Percentiles rank a stretch among this genome's conserved stretches.
These are phyloP conservation scores for Voacanga thouarsii DNA, from an alignment of 257 asterid genomes.

Conservation along the genomic window DNA sequence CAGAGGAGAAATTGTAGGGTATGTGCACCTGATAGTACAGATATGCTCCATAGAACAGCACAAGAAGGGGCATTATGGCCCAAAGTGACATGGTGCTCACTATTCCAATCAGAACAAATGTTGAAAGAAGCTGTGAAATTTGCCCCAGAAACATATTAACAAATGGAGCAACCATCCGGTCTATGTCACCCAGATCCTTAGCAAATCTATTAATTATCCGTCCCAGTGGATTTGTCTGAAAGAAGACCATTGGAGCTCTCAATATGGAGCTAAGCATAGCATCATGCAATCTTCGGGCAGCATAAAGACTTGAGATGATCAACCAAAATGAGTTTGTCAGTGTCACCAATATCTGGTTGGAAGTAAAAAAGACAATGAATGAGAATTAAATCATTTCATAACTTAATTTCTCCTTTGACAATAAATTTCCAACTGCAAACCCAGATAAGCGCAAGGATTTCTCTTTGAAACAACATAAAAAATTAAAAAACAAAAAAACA, in stretches of 20 bases:
- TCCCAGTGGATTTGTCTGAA: slow-evolving; percentile 83
- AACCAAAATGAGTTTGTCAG: slow-evolving; percentile 76
- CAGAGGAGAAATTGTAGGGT: neutral
- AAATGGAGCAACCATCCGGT: slow-evolving; percentile 75
- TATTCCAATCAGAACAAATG: slow-evolving; percentile 89
- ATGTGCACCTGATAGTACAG: slow-evolving; percentile 83
- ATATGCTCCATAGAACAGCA: slow-evolving; percentile 82
- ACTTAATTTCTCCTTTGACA: neutral
- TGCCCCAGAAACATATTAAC: slow-evolving; percentile 68
- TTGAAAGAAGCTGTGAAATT: slow-evolving; percentile 79
- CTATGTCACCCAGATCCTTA: slow-evolving; percentile 84
- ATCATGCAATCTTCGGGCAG: slow-evolving; percentile 71
- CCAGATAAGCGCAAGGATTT: neutral
- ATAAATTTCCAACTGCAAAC: neutral
- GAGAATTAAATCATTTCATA: neutral
- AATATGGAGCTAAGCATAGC: slow-evolving; percentile 63
- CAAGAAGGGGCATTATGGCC: slow-evolving; percentile 95
- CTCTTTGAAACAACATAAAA: neutral
- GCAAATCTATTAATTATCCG: slow-evolving; percentile 83
- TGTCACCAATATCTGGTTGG: slow-evolving; percentile 67
- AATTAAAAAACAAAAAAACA: neutral
- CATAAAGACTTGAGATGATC: slow-evolving; percentile 65
- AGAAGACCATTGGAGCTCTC: slow-evolving; percentile 85
- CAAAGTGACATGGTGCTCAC: slow-evolving; percentile 96
- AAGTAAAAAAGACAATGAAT: neutral